Conservation (phyloP, 2,329 filamentous ascomycete species). For the Coniella vitis region DNA sequence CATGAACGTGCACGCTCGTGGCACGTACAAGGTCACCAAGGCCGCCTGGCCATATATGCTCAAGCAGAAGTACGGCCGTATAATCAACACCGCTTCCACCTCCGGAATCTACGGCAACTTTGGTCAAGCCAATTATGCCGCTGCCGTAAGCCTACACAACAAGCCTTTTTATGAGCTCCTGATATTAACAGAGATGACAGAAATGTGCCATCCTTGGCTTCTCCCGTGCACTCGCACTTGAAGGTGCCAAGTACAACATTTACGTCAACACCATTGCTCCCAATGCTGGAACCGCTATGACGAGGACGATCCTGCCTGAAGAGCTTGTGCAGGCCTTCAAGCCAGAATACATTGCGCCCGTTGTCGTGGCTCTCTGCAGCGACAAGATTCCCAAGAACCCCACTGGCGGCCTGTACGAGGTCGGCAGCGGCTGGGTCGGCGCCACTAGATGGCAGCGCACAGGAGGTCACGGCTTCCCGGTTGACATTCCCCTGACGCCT, state of each 20-base stretch:
- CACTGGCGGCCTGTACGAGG: constrained; percentile 87
- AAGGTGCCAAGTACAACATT: constrained; percentile 97
- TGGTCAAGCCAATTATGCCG: constrained; percentile 94
- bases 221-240: constrained; percentile 84
- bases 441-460: constrained; percentile 92
- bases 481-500: constrained; percentile 75
- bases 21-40: constrained; percentile 95
- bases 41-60: constrained; percentile 96
- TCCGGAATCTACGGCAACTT: constrained; percentile 99
- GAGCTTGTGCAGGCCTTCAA: constrained; percentile 99
- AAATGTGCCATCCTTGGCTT: constrained; percentile 93
- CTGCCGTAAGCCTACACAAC: constrained; percentile 53
- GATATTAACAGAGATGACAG: constrained; percentile 36
- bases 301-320: constrained; percentile 85
- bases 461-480: constrained; percentile 83
- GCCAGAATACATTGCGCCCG: constrained; percentile 93
- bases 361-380: constrained; percentile 76
- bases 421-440: constrained; percentile 88
- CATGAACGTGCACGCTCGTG: constrained; percentile 83
- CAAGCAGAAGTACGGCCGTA: constrained; percentile 96
- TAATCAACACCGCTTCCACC: constrained; percentile 94
- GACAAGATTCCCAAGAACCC: constrained; percentile 80
- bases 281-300: constrained; percentile 95
- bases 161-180: not conserved
- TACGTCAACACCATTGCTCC: constrained; percentile 96